Evolutionary conservation across 805 yeast species (phyloP).

Genomic region (Candida qinlingensis): DNA sequence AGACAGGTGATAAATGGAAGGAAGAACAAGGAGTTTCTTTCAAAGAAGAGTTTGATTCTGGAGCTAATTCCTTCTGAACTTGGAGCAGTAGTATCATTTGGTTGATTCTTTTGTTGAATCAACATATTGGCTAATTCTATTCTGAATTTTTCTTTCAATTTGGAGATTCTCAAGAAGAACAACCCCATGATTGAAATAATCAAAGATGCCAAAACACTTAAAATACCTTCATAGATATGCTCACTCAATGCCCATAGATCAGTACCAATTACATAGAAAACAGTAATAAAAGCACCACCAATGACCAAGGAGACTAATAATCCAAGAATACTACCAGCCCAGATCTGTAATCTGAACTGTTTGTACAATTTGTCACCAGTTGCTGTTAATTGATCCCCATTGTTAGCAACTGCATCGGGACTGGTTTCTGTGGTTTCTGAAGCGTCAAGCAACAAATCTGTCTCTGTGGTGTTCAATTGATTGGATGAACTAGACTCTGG

Average conservation of each 20-base stretch:
- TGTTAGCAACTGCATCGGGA: not conserved
- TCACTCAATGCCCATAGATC: constrained; percentile 88
- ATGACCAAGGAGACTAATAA: constrained; percentile 61
- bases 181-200: constrained; percentile 86
- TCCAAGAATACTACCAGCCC: constrained; percentile 78
- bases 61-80: constrained; percentile 25
- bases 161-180: constrained; percentile 73
- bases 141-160: constrained; percentile 79
- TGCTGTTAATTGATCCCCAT: constrained; percentile 11
- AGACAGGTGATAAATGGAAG: constrained; percentile 82
- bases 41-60: constrained; percentile 34
- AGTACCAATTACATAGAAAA: constrained; percentile 72
- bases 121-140: constrained; percentile 46
- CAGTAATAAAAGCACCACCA: constrained; percentile 64
- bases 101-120: constrained; percentile 10
- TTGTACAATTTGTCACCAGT: constrained; percentile 33
- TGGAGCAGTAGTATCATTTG: not conserved
- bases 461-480: constrained; percentile 2
- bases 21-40: constrained; percentile 65
- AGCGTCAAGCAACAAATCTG: constrained; percentile 11
- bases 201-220: constrained; percentile 70
- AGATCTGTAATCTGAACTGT: constrained; percentile 60
- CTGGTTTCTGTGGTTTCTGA: not conserved
- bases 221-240: constrained; percentile 82
- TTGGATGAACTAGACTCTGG: not conserved